These are phyloP conservation scores for Astrothelium macrocarpum DNA, from an alignment of 495 filamentous ascomycete species.

Conservation along the genomic window DNA sequence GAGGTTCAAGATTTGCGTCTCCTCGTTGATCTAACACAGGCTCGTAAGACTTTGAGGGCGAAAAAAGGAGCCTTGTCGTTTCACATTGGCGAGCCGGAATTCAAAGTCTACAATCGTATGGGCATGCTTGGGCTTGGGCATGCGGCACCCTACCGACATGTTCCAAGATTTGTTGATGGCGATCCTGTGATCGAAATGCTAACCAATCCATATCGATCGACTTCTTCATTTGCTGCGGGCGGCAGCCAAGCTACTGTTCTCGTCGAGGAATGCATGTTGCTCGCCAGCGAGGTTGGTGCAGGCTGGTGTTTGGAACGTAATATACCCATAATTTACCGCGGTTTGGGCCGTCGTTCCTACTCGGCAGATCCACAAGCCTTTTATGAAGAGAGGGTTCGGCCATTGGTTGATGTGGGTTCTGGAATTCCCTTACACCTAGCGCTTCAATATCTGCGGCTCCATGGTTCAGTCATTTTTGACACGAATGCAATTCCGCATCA, in stretches of 20 bases:
- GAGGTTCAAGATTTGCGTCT: constrained; percentile 17
- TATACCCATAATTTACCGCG: constrained; percentile 71
- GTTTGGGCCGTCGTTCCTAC: constrained; percentile 52
- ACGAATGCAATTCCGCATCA: constrained; percentile 39
- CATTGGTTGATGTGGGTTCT: constrained; percentile 25
- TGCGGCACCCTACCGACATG: constrained; percentile 20
- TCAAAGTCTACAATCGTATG: constrained; percentile 16
- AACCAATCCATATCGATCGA: constrained; percentile 9
- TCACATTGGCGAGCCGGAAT: constrained; percentile 7
- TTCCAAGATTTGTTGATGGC: constrained; percentile 33
- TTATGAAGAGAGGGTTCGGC: constrained; percentile 27
- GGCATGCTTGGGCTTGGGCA: constrained; percentile 17
- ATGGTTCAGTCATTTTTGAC: constrained; percentile 45
- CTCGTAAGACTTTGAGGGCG: constrained; percentile 14
- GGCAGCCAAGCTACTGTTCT: constrained; percentile 24
- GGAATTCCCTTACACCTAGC: constrained; percentile 19
- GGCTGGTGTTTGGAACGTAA: constrained; percentile 62
- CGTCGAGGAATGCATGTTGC: constrained; percentile 61
- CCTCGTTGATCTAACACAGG: constrained; percentile 14
- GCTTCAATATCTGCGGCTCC: constrained; percentile 34
- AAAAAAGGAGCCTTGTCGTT: constrained; percentile 24
- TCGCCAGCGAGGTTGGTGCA: constrained; percentile 64
- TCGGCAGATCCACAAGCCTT: constrained; percentile 32
- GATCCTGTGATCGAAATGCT: constrained; percentile 44
- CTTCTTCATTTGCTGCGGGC: constrained; percentile 31